Evolutionary conservation across 768 basidiomycete species (phyloP).

Genomic region (Podaxis sp.): DNA sequence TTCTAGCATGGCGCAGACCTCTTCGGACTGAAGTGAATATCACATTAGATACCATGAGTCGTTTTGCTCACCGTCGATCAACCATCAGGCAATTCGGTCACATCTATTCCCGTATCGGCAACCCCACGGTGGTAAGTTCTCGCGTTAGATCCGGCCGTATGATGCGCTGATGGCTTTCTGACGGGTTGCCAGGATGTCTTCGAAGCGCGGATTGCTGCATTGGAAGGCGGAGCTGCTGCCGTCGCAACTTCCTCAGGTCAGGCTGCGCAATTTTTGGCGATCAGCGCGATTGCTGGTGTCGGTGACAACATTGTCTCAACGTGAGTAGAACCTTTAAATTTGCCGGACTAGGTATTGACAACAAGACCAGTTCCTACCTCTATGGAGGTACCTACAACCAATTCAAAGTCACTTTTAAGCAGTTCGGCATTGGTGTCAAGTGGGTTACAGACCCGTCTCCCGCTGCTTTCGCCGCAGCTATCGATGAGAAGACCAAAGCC

Average conservation of each 20-base stretch:
- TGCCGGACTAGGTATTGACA: background rate
- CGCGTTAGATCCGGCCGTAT: background rate
- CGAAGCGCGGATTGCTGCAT: slow-evolving; percentile 73
- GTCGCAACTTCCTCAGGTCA: slow-evolving; percentile 76
- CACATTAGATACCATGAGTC: background rate
- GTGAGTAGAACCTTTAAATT: slow-evolving; percentile 33
- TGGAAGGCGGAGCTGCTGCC: slow-evolving; percentile 80
- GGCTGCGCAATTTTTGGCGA: slow-evolving; percentile 74
- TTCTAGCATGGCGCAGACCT: slow-evolving; percentile 69
- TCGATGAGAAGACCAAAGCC: slow-evolving; percentile 78
- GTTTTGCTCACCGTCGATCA: background rate
- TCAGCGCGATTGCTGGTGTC: slow-evolving; percentile 54
- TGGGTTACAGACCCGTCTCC: slow-evolving; percentile 61
- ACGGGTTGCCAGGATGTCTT: slow-evolving; percentile 59
- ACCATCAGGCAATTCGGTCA: slow-evolving; percentile 48
- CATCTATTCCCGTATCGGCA: slow-evolving; percentile 69
- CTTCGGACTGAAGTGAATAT: slow-evolving; percentile 54
- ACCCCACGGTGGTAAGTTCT: slow-evolving; percentile 58
- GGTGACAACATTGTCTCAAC: slow-evolving; percentile 82
- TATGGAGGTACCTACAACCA: slow-evolving; percentile 79
- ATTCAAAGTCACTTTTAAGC: slow-evolving; percentile 73
- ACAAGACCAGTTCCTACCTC: slow-evolving; percentile 47
- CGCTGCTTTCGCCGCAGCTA: slow-evolving; percentile 59
- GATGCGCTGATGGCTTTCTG: slow-evolving; percentile 1
- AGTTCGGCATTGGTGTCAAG: slow-evolving; percentile 63